These are phyloP conservation scores for Trichophyton rubrum DNA, from an alignment of 2,329 filamentous ascomycete species.

Conservation along the genomic window DNA sequence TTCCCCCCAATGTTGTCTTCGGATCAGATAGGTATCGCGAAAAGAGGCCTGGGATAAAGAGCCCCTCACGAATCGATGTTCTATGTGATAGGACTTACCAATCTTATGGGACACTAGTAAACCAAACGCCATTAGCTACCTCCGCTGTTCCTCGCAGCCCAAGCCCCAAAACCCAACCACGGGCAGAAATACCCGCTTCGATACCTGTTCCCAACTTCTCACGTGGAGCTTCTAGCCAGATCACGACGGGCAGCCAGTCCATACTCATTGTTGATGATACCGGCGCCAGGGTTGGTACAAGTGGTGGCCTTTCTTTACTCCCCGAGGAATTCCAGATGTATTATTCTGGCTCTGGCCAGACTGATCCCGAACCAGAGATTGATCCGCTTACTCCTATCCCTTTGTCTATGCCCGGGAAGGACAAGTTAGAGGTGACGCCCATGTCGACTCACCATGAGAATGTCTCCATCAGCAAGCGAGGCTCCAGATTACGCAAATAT, in stretches of 20 bases:
- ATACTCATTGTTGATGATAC: constrained; percentile 74
- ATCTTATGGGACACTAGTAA: constrained; percentile 64
- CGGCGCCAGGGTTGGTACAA: constrained; percentile 15
- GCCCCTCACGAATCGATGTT: constrained; percentile 54
- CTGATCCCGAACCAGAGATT: background rate
- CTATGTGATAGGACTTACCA: constrained; percentile 67
- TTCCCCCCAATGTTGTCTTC: constrained; percentile 35
- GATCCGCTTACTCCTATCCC: background rate
- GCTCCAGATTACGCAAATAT: constrained; percentile 32
- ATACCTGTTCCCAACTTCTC: background rate
- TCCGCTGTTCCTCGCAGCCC: background rate
- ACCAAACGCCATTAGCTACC: constrained; percentile 31
- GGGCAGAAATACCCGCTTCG: background rate
- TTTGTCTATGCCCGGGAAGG: background rate
- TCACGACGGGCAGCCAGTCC: constrained; percentile 75
- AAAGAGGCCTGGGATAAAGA: constrained; percentile 39
- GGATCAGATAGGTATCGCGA: constrained; percentile 34
- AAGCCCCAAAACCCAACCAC: background rate
- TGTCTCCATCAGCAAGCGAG: constrained; percentile 7
- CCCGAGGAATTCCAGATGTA: constrained; percentile 3
- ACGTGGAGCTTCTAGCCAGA: constrained; percentile 36
- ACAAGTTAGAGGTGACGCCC: background rate
- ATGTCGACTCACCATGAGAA: background rate
- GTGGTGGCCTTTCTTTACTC: constrained; percentile 13
- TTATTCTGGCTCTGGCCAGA: background rate